Base-by-base conservation (phyloP, 257 asterid species). In the Voacanga thouarsii region DNA sequence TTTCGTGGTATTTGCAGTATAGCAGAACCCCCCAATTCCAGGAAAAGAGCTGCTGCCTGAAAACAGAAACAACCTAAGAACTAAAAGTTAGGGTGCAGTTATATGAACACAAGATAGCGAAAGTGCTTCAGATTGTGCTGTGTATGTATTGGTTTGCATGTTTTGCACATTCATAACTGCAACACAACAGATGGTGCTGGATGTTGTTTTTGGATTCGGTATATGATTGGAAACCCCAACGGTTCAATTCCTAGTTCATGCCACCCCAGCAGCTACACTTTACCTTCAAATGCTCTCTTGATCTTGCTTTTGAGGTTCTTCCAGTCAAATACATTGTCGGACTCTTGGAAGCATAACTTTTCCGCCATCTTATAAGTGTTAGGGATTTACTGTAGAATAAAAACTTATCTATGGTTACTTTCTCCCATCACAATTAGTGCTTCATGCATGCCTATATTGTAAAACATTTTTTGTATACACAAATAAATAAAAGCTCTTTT, bases 1-100 rank as follows among this genome's bases (percentile, higher is more conserved):
- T 23, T 18, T 45, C 50, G n/a, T 76, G 53, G 16, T 41, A 59
- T 47, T 77, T 56, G 78, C 85, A 85, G 86, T 41, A 7, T 53
- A 23, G 64, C 37, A 23, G 79, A 72, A 67, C 72, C 37, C 74
- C 74, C 59, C 19, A 7, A 61, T 70, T 70, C 81, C 63, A 57
- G 63, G 37, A 61, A 39, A 53, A 23, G 60, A 26, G 75, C 74
- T 64, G 33, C 44, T 51, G 60, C 66, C 10, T 79, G 74, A 79
- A n/a, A 68, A 56, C 33, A 57, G 56, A 47, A 33, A 44, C 55
- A 7, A 30, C 18, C 67, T 39, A 76, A 61, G 71, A 60, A 33
- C 30, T 28, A 19, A 6, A 0, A 45, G 4, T 7, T 45, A 9
- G 23, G 1, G 21, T 7, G 60, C 59, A 10, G 44, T 24, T 64